Evolutionary conservation across 345 rosid species (phyloP).

Genomic region (Eutrema japonicum): DNA sequence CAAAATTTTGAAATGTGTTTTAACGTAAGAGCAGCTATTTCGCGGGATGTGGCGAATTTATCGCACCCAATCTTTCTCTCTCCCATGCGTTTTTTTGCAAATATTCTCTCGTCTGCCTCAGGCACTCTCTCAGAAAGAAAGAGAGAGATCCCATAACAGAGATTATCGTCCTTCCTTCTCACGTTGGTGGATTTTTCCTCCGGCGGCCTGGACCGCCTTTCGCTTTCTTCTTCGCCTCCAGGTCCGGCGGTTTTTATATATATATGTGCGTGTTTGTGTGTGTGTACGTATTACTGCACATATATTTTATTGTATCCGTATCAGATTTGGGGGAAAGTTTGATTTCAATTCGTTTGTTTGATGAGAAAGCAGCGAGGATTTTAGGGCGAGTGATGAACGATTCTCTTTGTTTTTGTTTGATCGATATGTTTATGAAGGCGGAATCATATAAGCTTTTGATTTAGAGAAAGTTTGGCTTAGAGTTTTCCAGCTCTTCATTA

Average conservation of each 20-base stretch:
- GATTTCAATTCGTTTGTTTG: conserved; percentile 11
- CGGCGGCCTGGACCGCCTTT: conserved; percentile 34
- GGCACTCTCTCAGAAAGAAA: conserved; percentile 1
- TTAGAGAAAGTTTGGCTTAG: not conserved
- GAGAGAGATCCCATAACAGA: conserved; percentile 36
- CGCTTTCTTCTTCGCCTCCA: conserved; percentile 34
- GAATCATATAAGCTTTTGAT: not conserved
- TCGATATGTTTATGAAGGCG: not conserved
- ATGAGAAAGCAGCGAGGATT: not conserved
- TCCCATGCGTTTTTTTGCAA: not conserved
- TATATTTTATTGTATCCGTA: not conserved
- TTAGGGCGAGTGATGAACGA: not conserved
- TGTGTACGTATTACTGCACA: not conserved
- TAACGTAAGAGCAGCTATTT: conserved; percentile 19
- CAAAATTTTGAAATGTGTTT: conserved; percentile 5
- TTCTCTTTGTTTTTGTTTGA: not conserved
- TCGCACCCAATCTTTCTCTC: conserved; percentile 14
- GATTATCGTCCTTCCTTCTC: conserved; percentile 9
- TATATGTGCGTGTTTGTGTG: not conserved
- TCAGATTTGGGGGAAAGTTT: not conserved
- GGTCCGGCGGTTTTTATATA: conserved; percentile 7
- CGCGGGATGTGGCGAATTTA: conserved; percentile 30
- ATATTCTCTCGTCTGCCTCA: conserved; percentile 6
- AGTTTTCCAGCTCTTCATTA: not conserved
- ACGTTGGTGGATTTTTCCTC: conserved; percentile 19